Evolutionary conservation across 345 rosid species (phyloP).

Genomic region (Eucalyptus erythrocorys): DNA sequence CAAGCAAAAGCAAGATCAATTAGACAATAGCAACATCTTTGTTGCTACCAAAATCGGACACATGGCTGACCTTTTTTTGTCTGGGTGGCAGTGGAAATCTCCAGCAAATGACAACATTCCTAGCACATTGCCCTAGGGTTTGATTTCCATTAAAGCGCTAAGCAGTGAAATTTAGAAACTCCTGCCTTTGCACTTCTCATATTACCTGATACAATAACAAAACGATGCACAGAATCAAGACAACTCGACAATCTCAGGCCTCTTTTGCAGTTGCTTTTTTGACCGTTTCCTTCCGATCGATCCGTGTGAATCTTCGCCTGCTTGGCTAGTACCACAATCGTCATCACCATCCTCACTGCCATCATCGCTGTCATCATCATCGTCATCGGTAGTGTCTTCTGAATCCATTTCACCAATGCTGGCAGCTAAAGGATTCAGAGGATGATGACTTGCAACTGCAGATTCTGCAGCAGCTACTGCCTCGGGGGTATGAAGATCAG

Average conservation of each 20-base stretch:
- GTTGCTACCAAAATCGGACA: not conserved
- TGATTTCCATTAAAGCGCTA: not conserved
- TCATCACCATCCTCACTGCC: not conserved
- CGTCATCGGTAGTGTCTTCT: slow-evolving; percentile 14
- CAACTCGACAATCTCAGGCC: slow-evolving; percentile 37
- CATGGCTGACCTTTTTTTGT: not conserved
- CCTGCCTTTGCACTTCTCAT: not conserved
- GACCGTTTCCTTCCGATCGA: not conserved
- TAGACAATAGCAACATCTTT: slow-evolving; percentile 3
- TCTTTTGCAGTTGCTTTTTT: not conserved
- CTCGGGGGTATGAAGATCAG: slow-evolving; percentile 89
- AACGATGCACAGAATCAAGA: not conserved
- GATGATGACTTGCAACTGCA: slow-evolving; percentile 30
- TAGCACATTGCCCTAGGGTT: not conserved
- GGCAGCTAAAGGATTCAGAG: slow-evolving; percentile 4
- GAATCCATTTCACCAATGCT: slow-evolving; percentile 31
- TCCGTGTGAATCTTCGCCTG: not conserved
- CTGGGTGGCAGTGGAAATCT: not conserved
- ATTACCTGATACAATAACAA: not conserved
- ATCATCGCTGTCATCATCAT: slow-evolving; percentile 2
- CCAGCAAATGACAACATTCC: not conserved
- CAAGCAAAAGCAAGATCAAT: not conserved
- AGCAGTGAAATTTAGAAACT: not conserved
- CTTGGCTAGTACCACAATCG: not conserved
- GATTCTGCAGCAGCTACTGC: slow-evolving; percentile 81